Evolutionary conservation across 495 filamentous ascomycete genomes (phyloP).

Genomic region (Aspergillus incahuasiensis): DNA sequence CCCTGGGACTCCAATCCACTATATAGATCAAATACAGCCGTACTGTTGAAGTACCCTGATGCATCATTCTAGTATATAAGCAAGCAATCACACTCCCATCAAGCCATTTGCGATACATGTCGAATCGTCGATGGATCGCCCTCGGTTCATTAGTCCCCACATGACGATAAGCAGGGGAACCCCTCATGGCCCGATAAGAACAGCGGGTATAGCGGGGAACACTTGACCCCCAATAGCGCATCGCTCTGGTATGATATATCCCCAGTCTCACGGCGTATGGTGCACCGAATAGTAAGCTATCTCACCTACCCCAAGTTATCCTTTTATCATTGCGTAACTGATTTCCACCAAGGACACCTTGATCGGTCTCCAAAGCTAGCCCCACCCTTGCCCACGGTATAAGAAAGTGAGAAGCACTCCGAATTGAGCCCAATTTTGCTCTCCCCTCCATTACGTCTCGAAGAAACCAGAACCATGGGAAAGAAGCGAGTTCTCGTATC

Average conservation of each 20-base stretch:
- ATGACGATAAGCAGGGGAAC: not conserved
- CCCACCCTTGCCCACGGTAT: constrained; percentile 1
- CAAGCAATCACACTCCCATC: too few species aligned
- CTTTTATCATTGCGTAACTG: not conserved
- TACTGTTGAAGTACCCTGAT: too few species aligned
- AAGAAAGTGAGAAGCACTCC: not conserved
- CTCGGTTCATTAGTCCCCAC: not conserved
- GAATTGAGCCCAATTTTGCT: not conserved
- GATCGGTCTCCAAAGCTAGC: not conserved
- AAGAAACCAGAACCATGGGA: constrained; percentile 38
- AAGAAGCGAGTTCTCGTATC: constrained; percentile 57
- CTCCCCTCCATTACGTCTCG: not conserved
- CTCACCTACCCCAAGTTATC: not conserved
- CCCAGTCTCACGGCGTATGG: not conserved
- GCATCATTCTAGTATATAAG: too few species aligned
- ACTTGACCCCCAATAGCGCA: not conserved
- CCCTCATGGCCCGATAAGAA: not conserved
- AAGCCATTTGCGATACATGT: too few species aligned
- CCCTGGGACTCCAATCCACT: too few species aligned
- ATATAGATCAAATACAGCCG: too few species aligned
- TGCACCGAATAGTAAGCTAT: not conserved
- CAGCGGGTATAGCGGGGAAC: not conserved
- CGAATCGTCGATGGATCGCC: too few species aligned
- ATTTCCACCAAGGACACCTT: not conserved
- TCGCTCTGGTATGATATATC: too few species aligned